A percentile compares a stretch with the other conserved stretches of the same genome.
phyloP scores from a whole-genome alignment of 441 rosid species.

The Erysimum pusillum region DNA sequence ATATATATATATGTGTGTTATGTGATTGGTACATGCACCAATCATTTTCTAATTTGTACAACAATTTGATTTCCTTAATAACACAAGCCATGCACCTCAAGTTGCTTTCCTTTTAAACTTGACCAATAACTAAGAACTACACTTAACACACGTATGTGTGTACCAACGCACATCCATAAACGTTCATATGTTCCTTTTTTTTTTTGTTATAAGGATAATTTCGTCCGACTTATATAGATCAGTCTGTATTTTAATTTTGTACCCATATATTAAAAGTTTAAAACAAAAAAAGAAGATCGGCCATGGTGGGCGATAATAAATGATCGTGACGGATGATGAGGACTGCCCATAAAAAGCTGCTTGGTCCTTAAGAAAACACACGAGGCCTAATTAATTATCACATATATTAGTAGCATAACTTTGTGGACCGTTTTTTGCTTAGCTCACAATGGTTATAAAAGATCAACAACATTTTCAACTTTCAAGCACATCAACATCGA shows the following conservation, averaged over 20 bases:
- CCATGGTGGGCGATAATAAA: slow-evolving; percentile 40
- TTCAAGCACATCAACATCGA: slow-evolving; percentile 35
- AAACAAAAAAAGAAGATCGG: not conserved
- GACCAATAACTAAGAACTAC: slow-evolving; percentile 37
- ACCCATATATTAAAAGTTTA: too few species aligned
- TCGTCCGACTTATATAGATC: not conserved
- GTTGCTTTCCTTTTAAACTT: slow-evolving; percentile 39
- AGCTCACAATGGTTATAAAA: slow-evolving; percentile 14
- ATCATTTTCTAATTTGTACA: slow-evolving; percentile 43
- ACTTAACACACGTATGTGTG: slow-evolving; percentile 32
- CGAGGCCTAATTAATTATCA: slow-evolving; percentile 32
- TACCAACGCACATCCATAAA: slow-evolving; percentile 12
- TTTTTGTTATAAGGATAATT: not conserved
- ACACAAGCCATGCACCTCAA: slow-evolving; percentile 49
- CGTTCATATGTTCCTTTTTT: slow-evolving; percentile 1
- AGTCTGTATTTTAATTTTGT: not conserved
- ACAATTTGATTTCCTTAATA: slow-evolving; percentile 40
- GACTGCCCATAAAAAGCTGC: slow-evolving; percentile 46
- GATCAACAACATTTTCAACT: slow-evolving; percentile 22
- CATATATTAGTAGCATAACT: slow-evolving; percentile 3
- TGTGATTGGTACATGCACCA: slow-evolving; percentile 47
- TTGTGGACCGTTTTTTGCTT: slow-evolving; percentile 30
- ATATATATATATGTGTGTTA: slow-evolving; percentile 17
- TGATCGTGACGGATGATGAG: slow-evolving; percentile 45
- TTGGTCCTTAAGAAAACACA: slow-evolving; percentile 50